These are phyloP conservation scores for Furcasterigmium furcatum DNA, from an alignment of 2,329 filamentous ascomycete species.

Conservation along the genomic window DNA sequence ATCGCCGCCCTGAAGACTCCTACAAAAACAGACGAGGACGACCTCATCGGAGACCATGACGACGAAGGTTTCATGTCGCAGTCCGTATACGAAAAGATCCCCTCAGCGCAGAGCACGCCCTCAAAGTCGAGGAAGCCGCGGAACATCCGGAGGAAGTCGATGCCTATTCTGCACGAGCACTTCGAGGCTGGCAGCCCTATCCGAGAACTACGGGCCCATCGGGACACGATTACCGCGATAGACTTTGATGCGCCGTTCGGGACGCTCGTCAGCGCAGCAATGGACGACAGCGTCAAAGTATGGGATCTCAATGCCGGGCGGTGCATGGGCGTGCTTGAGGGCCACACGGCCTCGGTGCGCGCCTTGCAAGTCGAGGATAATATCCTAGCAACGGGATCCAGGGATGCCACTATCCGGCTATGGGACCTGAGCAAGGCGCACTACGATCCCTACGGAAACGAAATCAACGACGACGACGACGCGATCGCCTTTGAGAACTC, in stretches of 20 bases:
- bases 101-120: constrained; percentile 47
- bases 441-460: constrained; percentile 69
- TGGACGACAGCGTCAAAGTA: constrained; percentile 91
- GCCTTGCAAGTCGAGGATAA: constrained; percentile 94
- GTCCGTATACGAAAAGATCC: constrained; percentile 92
- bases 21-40: constrained; percentile 50
- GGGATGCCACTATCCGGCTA: constrained; percentile 89
- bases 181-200: constrained; percentile 87
- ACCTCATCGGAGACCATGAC: constrained; percentile 46
- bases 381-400: constrained; percentile 88
- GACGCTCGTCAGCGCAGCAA: constrained; percentile 84
- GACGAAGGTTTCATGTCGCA: constrained; percentile 85
- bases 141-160: constrained; percentile 71
- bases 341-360: constrained; percentile 90
- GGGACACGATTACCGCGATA: constrained; percentile 81
- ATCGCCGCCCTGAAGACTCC: constrained; percentile 50
- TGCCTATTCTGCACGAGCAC: constrained; percentile 94
- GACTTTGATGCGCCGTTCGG: constrained; percentile 99
- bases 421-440: constrained; percentile 93
- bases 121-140: constrained; percentile 49
- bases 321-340: constrained; percentile 88
- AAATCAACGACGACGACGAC: constrained; percentile 59
- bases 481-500: constrained; percentile 71
- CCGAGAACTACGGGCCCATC: constrained; percentile 83
- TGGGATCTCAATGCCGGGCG: constrained; percentile 95